Evolutionary conservation across 768 basidiomycete genomes (phyloP).

Genomic region (Rhodotorula toruloides): DNA sequence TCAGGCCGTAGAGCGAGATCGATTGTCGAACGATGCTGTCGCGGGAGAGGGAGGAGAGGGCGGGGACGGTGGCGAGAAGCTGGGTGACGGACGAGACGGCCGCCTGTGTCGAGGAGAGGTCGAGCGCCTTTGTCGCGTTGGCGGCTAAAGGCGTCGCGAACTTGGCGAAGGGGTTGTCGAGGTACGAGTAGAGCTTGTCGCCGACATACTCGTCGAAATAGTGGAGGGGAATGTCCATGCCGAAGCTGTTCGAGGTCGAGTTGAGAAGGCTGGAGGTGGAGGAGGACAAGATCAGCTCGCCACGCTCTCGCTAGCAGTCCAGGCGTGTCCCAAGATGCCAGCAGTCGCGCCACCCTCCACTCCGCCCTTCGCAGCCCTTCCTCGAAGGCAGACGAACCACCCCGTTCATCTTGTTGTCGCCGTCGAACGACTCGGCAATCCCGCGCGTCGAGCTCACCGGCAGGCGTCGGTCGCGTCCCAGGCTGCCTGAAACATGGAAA

Average conservation of each 20-base stretch:
- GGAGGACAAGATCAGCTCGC: no score
- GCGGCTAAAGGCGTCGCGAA: background rate
- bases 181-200: slow-evolving; percentile 32
- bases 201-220: slow-evolving; percentile 39
- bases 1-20: slow-evolving; percentile 64
- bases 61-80: slow-evolving; percentile 19
- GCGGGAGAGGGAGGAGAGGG: slow-evolving; percentile 14
- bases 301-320: no score
- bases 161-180: slow-evolving; percentile 30
- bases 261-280: background rate
- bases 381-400: background rate
- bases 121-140: slow-evolving; percentile 7
- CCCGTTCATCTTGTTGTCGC: no score
- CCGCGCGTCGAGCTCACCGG: background rate
- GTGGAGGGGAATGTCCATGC: slow-evolving; percentile 33
- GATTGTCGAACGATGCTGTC: slow-evolving; percentile 56
- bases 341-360: no score
- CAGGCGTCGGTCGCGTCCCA: background rate
- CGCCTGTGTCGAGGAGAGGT: slow-evolving; percentile 5
- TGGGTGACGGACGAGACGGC: slow-evolving; percentile 8
- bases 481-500: background rate
- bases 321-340: no score
- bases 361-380: no score
- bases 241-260: background rate
- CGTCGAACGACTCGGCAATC: no score